phyloP scores from a whole-genome alignment of 2,329 filamentous ascomycete species.

The Zelopaecilomyces penicillatus region DNA sequence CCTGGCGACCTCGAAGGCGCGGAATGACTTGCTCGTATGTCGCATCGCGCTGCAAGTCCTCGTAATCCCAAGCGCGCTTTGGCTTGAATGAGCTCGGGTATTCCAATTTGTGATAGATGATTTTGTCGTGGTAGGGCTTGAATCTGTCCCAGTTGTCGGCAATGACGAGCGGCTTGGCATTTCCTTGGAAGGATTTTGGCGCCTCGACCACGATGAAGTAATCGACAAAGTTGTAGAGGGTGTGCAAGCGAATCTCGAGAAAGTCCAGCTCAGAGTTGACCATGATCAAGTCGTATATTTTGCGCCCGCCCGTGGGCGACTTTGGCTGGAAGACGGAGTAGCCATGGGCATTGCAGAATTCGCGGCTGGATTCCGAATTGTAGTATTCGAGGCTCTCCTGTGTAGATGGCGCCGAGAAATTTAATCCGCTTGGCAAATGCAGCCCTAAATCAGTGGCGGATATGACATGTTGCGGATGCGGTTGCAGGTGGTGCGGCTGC shows the following conservation, averaged over 20 bases:
- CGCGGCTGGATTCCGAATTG: conserved; percentile 2
- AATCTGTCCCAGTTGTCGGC: conserved; percentile 45
- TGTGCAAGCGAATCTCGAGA: conserved; percentile 55
- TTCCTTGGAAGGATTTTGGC: conserved; percentile 48
- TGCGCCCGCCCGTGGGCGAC: conserved; percentile 18
- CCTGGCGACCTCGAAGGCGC: conserved; percentile 30
- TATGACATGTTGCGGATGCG: too few species aligned
- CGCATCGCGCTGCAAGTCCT: conserved; percentile 46
- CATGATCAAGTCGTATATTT: conserved; percentile 47
- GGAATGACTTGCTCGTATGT: conserved; percentile 50
- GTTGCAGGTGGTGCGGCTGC: too few species aligned
- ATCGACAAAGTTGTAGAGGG: conserved; percentile 49
- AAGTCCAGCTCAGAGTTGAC: conserved; percentile 57
- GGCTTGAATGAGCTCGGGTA: conserved; percentile 34
- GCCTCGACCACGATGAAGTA: conserved; percentile 59
- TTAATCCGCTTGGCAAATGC: too few species aligned
- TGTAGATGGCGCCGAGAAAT: too few species aligned
- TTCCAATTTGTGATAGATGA: conserved; percentile 49
- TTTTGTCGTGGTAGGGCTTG: conserved; percentile 46
- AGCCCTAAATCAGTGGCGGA: too few species aligned
- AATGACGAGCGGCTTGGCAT: conserved; percentile 45
- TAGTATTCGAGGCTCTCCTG: too few species aligned
- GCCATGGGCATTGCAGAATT: conserved; percentile 25
- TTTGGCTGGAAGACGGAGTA: conserved; percentile 21
- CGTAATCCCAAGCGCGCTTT: conserved; percentile 37